Evolutionary conservation across 768 basidiomycete genomes (phyloP).

Genomic region (Suillus weaverae): DNA sequence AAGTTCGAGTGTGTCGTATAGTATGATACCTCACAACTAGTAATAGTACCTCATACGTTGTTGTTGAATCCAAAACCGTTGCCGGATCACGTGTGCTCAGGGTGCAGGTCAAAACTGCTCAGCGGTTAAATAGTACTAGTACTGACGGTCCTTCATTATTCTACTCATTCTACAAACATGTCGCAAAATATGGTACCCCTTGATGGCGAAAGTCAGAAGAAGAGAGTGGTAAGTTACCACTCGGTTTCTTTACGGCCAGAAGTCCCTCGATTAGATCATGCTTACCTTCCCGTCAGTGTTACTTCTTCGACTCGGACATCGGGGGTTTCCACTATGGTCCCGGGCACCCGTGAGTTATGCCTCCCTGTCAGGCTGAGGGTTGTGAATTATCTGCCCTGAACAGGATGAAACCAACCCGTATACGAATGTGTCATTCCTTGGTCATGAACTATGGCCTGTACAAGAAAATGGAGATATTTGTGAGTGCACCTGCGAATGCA

Average conservation of each 20-base stretch:
- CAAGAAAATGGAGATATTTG: slow-evolving; percentile 99
- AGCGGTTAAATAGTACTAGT: neutral
- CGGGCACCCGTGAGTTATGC: slow-evolving; percentile 75
- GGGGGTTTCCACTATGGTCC: slow-evolving; percentile 99
- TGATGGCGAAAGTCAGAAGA: slow-evolving; percentile 73
- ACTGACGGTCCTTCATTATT: neutral
- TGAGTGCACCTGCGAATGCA: slow-evolving; percentile 43
- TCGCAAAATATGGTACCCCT: slow-evolving; percentile 55
- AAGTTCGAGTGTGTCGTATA: slow-evolving; percentile 7
- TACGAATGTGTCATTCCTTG: slow-evolving; percentile 98
- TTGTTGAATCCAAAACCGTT: neutral
- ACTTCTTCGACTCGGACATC: slow-evolving; percentile 99
- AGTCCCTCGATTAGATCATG: slow-evolving; percentile 8
- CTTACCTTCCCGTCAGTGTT: slow-evolving; percentile 60
- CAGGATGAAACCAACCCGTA: slow-evolving; percentile 97
- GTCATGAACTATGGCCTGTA: slow-evolving; percentile 99
- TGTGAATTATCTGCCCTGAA: slow-evolving; percentile 2
- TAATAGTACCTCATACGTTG: neutral
- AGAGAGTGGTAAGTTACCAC: slow-evolving; percentile 89
- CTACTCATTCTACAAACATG: slow-evolving; percentile 21
- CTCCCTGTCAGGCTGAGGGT: neutral
- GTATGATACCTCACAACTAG: neutral
- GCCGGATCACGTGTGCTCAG: neutral
- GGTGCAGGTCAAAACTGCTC: neutral
- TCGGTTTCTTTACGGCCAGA: slow-evolving; percentile 4